Evolutionary conservation across 257 asterid species (phyloP).

Genomic region (Rehmannia glutinosa): DNA sequence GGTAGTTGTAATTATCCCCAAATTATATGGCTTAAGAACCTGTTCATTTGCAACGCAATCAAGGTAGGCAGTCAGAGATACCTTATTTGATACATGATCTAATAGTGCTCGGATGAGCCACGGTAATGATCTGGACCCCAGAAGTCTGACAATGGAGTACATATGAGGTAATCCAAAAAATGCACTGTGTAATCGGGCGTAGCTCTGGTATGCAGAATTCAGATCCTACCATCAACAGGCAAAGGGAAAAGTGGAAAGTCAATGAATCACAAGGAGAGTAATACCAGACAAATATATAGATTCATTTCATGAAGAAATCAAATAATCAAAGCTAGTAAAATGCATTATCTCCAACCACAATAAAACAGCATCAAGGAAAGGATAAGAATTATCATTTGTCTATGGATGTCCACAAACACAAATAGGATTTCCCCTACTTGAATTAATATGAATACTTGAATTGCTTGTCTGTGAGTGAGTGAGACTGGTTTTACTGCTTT

Average conservation of each 20-base stretch:
- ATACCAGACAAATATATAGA: neutral
- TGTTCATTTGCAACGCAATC: neutral
- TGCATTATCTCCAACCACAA: conserved; percentile 1
- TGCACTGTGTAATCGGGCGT: conserved; percentile 86
- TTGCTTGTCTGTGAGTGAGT: no score
- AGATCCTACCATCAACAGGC: conserved; percentile 57
- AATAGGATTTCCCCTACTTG: no score
- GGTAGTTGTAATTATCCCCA: no score
- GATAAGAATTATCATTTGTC: neutral
- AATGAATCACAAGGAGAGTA: conserved; percentile 3
- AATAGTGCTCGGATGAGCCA: conserved; percentile 96
- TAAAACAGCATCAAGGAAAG: neutral
- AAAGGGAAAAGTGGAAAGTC: conserved; percentile 3
- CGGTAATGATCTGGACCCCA: conserved; percentile 95
- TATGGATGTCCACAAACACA: no score
- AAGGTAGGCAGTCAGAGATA: conserved; percentile 22
- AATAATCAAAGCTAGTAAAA: conserved; percentile 1
- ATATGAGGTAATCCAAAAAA: conserved; percentile 96
- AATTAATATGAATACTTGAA: no score
- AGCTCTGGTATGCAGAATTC: conserved; percentile 93
- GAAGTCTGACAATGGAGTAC: conserved; percentile 77
- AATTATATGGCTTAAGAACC: no score
- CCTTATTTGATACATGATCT: conserved; percentile 94
- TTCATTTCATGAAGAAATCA: conserved; percentile 1
- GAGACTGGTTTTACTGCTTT: no score